Conservation (phyloP, 2,329 filamentous ascomycete species). For the Cladosporium sp. region DNA sequence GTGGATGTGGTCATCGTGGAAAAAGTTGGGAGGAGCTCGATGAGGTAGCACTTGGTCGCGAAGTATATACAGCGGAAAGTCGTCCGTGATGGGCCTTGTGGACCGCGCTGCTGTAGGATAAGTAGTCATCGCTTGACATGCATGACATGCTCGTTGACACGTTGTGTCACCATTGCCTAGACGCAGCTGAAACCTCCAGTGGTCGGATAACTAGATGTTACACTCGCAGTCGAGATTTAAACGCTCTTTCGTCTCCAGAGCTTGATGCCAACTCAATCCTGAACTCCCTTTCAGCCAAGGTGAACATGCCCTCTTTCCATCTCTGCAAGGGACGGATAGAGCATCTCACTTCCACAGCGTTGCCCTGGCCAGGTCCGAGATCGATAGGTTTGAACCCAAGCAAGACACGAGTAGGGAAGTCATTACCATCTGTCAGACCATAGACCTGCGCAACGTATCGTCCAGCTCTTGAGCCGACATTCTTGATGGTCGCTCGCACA, state of each 20-base stretch:
- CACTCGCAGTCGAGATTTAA: neutral
- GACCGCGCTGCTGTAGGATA: too few species aligned
- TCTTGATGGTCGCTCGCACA: neutral
- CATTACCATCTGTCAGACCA: neutral
- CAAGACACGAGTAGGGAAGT: conserved; percentile 7
- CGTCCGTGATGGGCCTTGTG: too few species aligned
- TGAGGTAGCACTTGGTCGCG: too few species aligned
- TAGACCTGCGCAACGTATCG: conserved; percentile 5
- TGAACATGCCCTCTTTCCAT: conserved; percentile 5
- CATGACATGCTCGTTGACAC: too few species aligned
- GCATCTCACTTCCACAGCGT: neutral
- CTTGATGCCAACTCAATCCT: neutral
- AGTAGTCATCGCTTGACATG: too few species aligned
- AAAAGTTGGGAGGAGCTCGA: too few species aligned
- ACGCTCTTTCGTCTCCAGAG: neutral
- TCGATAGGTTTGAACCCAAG: conserved; percentile 2
- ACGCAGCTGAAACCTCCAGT: too few species aligned
- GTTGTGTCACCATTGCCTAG: too few species aligned
- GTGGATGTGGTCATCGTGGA: neutral
- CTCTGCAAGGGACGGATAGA: neutral
- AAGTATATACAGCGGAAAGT: too few species aligned
- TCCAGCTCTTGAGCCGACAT: neutral
- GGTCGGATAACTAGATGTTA: neutral
- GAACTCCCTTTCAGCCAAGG: neutral
- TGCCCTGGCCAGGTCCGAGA: neutral